phyloP scores from a whole-genome alignment of 371 early-diverging fungal species.

The Gilbertella persicaria region DNA sequence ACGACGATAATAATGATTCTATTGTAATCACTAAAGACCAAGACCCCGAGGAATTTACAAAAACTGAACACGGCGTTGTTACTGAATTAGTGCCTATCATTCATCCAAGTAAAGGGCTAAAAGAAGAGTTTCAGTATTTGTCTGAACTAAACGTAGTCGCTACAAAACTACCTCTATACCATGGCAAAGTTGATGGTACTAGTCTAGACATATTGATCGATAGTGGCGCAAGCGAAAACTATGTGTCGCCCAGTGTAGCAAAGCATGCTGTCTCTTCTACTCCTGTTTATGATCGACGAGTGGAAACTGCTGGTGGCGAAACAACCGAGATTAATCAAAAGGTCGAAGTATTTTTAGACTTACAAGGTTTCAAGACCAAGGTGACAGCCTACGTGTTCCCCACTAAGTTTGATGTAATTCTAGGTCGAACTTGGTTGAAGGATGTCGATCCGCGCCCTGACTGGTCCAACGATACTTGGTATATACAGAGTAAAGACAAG shows the following conservation, averaged over 20 bases:
- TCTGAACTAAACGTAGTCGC: not conserved
- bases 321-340: constrained; percentile 1
- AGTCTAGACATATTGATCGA: not conserved
- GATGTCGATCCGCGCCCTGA: constrained; percentile 2
- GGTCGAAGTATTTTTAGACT: not conserved
- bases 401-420: constrained; percentile 14
- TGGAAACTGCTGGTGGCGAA: constrained; percentile 8
- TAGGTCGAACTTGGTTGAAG: constrained; percentile 13
- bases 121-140: not conserved
- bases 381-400: constrained; percentile 6
- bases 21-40: too few species aligned
- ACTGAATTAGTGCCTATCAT: not conserved
- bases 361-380: too few species aligned
- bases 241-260: constrained; percentile 2
- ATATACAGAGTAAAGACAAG: not conserved
- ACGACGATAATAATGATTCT: not conserved
- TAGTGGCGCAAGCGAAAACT: constrained; percentile 14
- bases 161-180: not conserved
- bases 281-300: constrained; percentile 1
- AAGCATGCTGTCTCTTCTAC: not conserved
- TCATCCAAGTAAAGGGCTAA: not conserved
- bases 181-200: not conserved
- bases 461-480: constrained; percentile 11
- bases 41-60: not conserved
- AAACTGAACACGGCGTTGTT: not conserved